Conservation (phyloP, 306 rosid species). For the Vachellia pachyceras region DNA sequence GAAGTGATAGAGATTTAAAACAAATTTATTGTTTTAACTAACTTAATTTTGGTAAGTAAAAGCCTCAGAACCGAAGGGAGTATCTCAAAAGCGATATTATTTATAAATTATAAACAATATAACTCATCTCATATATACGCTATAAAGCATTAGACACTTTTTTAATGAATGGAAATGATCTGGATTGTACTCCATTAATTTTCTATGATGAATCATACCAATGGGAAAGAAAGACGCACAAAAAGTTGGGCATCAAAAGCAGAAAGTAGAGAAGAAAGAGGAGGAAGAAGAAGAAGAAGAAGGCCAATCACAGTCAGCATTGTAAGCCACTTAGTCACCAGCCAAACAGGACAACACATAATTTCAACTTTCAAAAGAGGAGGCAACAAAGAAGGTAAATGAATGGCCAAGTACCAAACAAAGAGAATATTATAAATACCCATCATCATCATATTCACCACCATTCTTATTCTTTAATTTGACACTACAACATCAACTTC, state of each 20-base stretch:
- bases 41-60: too few species aligned
- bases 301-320: slow-evolving; percentile 25
- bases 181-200: neutral
- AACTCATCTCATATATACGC: too few species aligned
- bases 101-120: too few species aligned
- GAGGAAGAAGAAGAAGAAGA: too few species aligned
- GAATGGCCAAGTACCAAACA: slow-evolving; percentile 44
- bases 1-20: too few species aligned
- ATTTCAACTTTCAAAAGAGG: slow-evolving; percentile 32
- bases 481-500: slow-evolving; percentile 45
- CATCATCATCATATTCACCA: slow-evolving; percentile 38
- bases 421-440: slow-evolving; percentile 48
- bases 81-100: too few species aligned
- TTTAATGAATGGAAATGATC: neutral
- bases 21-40: too few species aligned
- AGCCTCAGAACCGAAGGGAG: too few species aligned
- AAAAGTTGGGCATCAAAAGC: neutral
- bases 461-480: slow-evolving; percentile 44
- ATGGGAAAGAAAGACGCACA: neutral
- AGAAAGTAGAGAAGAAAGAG: slow-evolving; percentile 13
- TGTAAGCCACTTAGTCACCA: slow-evolving; percentile 42
- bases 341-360: slow-evolving; percentile 36
- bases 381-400: slow-evolving; percentile 22
- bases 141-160: too few species aligned
- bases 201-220: neutral